A percentile compares a stretch with the other conserved stretches of the same genome.
These are phyloP conservation scores for Microcera coccophila DNA, from an alignment of 2,329 filamentous ascomycete species.

Conservation along the genomic window DNA sequence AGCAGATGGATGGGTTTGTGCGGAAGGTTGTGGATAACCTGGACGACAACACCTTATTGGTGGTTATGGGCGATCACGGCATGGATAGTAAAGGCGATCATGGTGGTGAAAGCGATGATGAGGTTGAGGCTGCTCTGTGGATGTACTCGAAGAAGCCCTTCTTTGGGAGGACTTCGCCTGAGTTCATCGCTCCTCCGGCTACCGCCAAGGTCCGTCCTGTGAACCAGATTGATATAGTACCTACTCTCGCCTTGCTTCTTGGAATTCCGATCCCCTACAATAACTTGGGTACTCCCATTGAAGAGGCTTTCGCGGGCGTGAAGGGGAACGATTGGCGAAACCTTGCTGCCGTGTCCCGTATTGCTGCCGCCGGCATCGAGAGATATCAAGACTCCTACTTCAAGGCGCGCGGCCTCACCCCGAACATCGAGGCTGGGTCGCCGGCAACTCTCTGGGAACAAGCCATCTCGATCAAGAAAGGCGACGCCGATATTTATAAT, in stretches of 20 bases:
- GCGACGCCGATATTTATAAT: slow-evolving; percentile 42
- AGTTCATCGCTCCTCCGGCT: slow-evolving; percentile 54
- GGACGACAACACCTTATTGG: slow-evolving; percentile 80
- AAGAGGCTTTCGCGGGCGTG: slow-evolving; percentile 80
- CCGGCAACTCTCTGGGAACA: slow-evolving; percentile 45
- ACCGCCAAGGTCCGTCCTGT: slow-evolving; percentile 73
- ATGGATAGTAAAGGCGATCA: slow-evolving; percentile 98
- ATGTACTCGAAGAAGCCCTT: slow-evolving; percentile 90
- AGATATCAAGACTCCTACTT: slow-evolving; percentile 86
- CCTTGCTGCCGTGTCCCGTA: slow-evolving; percentile 69
- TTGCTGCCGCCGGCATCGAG: slow-evolving; percentile 81
- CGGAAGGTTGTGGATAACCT: slow-evolving; percentile 65
- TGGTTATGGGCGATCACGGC: slow-evolving; percentile 98
- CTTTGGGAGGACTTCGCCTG: slow-evolving; percentile 72
- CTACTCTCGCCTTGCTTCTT: slow-evolving; percentile 80
- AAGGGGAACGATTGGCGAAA: slow-evolving; percentile 70
- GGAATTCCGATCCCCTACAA: slow-evolving; percentile 95
- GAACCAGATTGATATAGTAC: slow-evolving; percentile 91
- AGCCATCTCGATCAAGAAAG: slow-evolving; percentile 41
- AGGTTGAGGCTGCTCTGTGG: slow-evolving; percentile 92
- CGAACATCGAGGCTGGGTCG: slow-evolving; percentile 45
- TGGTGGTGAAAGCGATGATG: slow-evolving; percentile 95
- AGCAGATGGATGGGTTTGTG: slow-evolving; percentile 84
- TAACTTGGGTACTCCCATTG: slow-evolving; percentile 87
- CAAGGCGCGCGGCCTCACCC: slow-evolving; percentile 63